phyloP scores from a whole-genome alignment of 805 yeast genomes.

The Lipomyces starkeyi region DNA sequence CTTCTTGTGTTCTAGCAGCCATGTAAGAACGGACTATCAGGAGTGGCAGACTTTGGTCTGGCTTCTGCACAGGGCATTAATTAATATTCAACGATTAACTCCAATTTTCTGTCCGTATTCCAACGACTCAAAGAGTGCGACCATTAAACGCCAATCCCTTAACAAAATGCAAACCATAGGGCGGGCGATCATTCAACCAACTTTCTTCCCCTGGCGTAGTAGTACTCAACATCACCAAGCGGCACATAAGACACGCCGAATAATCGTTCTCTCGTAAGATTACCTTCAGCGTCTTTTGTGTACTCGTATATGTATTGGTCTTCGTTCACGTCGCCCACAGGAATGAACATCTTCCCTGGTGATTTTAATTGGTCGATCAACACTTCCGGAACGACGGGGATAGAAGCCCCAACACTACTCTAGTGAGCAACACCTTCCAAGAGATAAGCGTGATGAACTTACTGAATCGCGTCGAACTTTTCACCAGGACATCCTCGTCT shows the following conservation, averaged over 20 bases:
- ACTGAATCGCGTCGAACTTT: slow-evolving; percentile 38
- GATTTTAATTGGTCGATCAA: slow-evolving; percentile 27
- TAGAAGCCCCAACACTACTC: slow-evolving; percentile 31
- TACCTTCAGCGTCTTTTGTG: slow-evolving; percentile 21
- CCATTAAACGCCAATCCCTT: neutral
- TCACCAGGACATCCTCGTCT: slow-evolving; percentile 31
- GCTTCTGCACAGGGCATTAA: neutral
- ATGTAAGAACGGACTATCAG: neutral
- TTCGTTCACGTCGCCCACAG: slow-evolving; percentile 25
- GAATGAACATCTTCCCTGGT: slow-evolving; percentile 37
- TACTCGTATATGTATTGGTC: slow-evolving; percentile 32
- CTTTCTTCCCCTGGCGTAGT: slow-evolving; percentile 18
- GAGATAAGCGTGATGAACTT: slow-evolving; percentile 2
- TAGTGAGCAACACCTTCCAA: neutral
- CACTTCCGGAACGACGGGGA: slow-evolving; percentile 28
- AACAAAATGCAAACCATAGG: neutral
- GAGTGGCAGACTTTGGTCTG: neutral
- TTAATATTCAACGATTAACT: neutral
- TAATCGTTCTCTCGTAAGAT: slow-evolving; percentile 19
- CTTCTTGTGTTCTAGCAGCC: neutral
- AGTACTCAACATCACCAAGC: slow-evolving; percentile 23
- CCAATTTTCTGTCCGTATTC: neutral
- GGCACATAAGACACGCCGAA: slow-evolving; percentile 35
- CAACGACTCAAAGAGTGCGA: neutral
- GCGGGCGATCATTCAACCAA: slow-evolving; percentile 9